Conservation (phyloP, 148 eudicot genomes). For the Camellia granthamiana region DNA sequence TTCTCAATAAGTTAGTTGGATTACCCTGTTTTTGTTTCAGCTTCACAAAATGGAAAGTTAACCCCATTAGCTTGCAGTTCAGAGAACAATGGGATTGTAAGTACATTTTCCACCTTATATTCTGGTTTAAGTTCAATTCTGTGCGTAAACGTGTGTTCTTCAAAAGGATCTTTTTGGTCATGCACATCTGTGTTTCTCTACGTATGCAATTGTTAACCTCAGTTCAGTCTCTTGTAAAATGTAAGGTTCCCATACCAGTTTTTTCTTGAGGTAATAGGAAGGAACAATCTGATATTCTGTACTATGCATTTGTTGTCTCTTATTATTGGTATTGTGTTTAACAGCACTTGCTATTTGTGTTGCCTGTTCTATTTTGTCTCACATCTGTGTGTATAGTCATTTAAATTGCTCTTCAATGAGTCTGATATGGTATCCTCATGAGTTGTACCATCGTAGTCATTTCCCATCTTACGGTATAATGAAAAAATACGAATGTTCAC, state of each 20-base stretch:
- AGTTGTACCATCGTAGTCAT: background rate
- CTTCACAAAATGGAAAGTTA: conserved; percentile 58
- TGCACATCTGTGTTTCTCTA: background rate
- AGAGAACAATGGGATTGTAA: conserved; percentile 75
- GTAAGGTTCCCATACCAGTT: background rate
- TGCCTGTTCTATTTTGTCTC: background rate
- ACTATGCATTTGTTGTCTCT: background rate
- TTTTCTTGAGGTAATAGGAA: conserved; percentile 2
- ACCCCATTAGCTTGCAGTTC: conserved; percentile 49
- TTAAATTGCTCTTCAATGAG: conserved; percentile 6
- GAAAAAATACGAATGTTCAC: background rate
- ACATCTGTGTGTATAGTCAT: background rate
- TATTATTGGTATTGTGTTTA: background rate
- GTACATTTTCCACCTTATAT: conserved; percentile 22
- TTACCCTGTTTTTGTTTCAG: conserved; percentile 36
- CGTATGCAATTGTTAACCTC: background rate
- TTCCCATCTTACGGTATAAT: background rate
- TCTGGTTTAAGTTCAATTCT: conserved; percentile 8
- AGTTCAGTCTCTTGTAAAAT: background rate
- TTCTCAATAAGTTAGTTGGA: conserved; percentile 13
- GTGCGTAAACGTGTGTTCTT: conserved; percentile 1
- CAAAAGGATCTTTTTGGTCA: background rate
- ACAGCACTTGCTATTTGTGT: background rate
- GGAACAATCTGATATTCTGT: background rate
- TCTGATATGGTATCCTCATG: background rate